A percentile compares a stretch with the other conserved stretches of the same genome.
Conservation (phyloP, 345 rosid species). For the Corchorus olitorius region DNA sequence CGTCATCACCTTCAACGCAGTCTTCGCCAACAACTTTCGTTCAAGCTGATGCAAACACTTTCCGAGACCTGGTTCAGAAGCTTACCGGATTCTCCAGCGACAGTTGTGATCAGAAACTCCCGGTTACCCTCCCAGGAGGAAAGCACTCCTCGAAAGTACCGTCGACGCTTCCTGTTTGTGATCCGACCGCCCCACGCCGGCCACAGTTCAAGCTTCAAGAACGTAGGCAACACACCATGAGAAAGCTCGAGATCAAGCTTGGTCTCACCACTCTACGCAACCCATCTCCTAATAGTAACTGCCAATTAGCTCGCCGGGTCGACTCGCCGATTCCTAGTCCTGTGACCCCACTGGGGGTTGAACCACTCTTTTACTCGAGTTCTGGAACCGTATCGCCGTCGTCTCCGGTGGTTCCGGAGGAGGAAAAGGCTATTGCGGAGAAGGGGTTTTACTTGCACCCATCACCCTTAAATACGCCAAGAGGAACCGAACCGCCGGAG, state of each 20-base stretch:
- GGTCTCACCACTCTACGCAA: constrained; percentile 27
- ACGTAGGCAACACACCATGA: constrained; percentile 42
- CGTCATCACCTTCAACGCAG: constrained; percentile 27
- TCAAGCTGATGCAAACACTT: constrained; percentile 47
- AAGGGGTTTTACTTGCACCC: constrained; percentile 42
- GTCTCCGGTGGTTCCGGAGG: constrained; percentile 34
- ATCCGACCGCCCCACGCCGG: constrained; percentile 37
- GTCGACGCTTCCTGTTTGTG: constrained; percentile 22
- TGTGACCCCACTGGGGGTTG: constrained; percentile 42
- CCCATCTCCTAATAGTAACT: not conserved
- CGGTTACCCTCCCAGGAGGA: constrained; percentile 27
- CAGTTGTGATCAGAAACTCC: constrained; percentile 17
- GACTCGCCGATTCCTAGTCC: constrained; percentile 41
- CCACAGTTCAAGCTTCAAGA: constrained; percentile 54
- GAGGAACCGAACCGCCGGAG: constrained; percentile 34
- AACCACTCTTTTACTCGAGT: constrained; percentile 30
- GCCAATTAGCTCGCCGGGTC: not conserved
- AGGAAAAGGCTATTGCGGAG: constrained; percentile 38
- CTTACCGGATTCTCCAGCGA: constrained; percentile 43
- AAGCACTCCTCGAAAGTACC: constrained; percentile 23
- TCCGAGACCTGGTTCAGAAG: constrained; percentile 52
- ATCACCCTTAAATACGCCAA: constrained; percentile 31
- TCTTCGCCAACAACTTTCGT: constrained; percentile 46
- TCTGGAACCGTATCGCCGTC: constrained; percentile 38
- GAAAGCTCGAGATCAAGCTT: constrained; percentile 49